Percentiles rank a stretch among this genome's conserved stretches.
phyloP scores from a whole-genome alignment of 2,329 filamentous ascomycete genomes.

The Ceratocystis diversiconidia region DNA sequence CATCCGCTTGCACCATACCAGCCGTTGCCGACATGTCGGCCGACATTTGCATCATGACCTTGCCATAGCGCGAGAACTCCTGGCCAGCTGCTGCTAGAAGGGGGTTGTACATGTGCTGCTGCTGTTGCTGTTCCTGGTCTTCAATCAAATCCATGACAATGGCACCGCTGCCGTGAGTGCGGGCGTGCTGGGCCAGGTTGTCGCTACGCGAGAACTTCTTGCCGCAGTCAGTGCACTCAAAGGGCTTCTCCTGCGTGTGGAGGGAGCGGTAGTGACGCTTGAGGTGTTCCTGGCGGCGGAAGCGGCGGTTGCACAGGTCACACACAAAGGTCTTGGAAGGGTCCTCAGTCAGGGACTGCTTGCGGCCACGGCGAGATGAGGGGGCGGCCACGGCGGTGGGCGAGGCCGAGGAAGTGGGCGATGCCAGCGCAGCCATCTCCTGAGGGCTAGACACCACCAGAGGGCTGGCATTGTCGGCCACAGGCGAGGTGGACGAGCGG shows the following conservation, averaged over 20 bases:
- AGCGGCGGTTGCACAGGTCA: conserved; percentile 88
- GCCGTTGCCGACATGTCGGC: conserved; percentile 43
- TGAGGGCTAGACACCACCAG: conserved; percentile 20
- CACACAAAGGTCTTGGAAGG: conserved; percentile 98
- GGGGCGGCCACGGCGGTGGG: conserved; percentile 35
- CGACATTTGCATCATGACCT: conserved; percentile 69
- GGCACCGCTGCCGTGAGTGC: conserved; percentile 80
- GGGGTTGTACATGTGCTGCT: conserved; percentile 27
- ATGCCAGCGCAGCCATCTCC: conserved; percentile 25
- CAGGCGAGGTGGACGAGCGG: background rate
- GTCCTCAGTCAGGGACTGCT: conserved; percentile 95
- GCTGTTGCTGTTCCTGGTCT: conserved; percentile 37
- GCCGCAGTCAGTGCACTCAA: conserved; percentile 91
- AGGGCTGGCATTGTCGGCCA: background rate
- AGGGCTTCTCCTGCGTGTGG: conserved; percentile 97
- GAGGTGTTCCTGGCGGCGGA: conserved; percentile 94
- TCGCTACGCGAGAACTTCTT: conserved; percentile 99
- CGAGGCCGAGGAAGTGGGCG: conserved; percentile 29
- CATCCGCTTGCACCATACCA: conserved; percentile 37
- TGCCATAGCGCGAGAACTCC: conserved; percentile 56
- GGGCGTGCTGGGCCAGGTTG: conserved; percentile 89
- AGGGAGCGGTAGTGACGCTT: conserved; percentile 98
- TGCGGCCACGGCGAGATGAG: conserved; percentile 83
- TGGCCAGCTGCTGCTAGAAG: conserved; percentile 32
- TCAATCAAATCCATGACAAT: conserved; percentile 84